Evolutionary conservation across 352 stramenopile species (phyloP).

Genomic region (Pythium coloratum): DNA sequence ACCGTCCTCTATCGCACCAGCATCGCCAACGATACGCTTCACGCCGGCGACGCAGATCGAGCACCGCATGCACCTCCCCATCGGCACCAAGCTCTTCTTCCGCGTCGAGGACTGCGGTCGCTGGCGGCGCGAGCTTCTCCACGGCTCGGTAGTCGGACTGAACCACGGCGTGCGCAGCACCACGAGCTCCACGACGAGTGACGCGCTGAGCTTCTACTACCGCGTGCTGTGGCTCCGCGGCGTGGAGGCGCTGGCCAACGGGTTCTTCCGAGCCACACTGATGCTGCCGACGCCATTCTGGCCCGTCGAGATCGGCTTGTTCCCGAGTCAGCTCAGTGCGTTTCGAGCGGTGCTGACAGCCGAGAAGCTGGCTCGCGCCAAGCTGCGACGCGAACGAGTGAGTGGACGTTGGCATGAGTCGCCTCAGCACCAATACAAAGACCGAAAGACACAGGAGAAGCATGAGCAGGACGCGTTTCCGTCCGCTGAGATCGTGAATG

Average conservation of each 20-base stretch:
- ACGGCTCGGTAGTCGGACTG: conserved; percentile 37
- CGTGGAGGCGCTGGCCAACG: conserved; percentile 62
- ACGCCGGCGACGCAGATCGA: conserved; percentile 30
- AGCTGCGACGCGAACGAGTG: conserved; percentile 40
- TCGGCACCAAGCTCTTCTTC: conserved; percentile 60
- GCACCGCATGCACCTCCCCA: conserved; percentile 30
- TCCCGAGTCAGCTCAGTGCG: conserved; percentile 51
- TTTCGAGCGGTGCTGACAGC: conserved; percentile 61
- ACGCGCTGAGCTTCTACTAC: conserved; percentile 36
- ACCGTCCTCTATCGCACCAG: not conserved
- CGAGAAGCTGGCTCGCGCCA: conserved; percentile 50
- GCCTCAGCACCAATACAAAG: not conserved
- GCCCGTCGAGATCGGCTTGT: conserved; percentile 52
- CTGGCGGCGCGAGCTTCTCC: conserved; percentile 59
- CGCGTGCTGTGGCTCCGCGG: conserved; percentile 71
- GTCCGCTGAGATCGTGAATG: conserved; percentile 36
- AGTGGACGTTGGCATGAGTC: conserved; percentile 29
- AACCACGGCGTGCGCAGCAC: conserved; percentile 29
- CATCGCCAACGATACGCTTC: conserved; percentile 9
- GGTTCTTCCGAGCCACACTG: conserved; percentile 57
- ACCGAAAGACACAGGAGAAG: not conserved
- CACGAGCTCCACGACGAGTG: not conserved
- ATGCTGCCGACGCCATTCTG: conserved; percentile 37
- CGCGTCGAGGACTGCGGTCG: conserved; percentile 41
- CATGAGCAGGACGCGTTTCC: conserved; percentile 32